Base-by-base conservation (phyloP, 2,329 filamentous ascomycete genomes). In the Blastomyces parvus region DNA sequence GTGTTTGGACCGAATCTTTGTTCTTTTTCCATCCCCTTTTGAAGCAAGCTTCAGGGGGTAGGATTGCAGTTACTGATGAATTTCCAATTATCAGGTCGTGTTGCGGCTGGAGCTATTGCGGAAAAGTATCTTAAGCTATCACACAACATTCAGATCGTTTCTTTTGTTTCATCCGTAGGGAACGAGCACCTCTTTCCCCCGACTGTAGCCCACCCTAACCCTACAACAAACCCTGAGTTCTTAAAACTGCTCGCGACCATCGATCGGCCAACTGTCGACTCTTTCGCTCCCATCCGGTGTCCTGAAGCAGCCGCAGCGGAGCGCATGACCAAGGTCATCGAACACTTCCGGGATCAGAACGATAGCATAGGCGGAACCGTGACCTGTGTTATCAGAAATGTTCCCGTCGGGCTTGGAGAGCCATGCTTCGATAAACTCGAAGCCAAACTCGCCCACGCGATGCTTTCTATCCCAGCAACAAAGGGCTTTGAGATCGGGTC, bases 401-500 rank as follows among this genome's bases (percentile, higher is more conserved):
- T 86, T 8, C 94, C 93, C 36, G 84, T 85, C 50, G 93, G 93
- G 0, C 83, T 97, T 2, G 94, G 94, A 64, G 94, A 97, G 82
- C 94, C 93, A 0, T 89, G 86, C 76, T 97, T 99, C 76, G 90
- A 96, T 77, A 97, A 97, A 81, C 83, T 97, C 55, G 92, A 99
- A 80, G 94, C 94, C 8, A 85, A 84, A 74, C 86, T 99, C 57
- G 92, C 86, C 33, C 93, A 97, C 73, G 94, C 90, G 59, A 97
- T 99, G 90, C 84, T 97, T 67, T 91, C 86, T 74, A 96, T 97
- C 70, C 94, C 94, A 5, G 91, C 94, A 3, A 93, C 89, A 46
- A 99, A 97, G 80, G 93, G 89, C 62, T 97, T 97, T 73, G 93
- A 97, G 74, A 88, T 97, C 68, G 94, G 94, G 62, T 96, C 90